These are phyloP conservation scores for Hanseniaspora clermontiae DNA, from an alignment of 805 yeast genomes.

Conservation along the genomic window DNA sequence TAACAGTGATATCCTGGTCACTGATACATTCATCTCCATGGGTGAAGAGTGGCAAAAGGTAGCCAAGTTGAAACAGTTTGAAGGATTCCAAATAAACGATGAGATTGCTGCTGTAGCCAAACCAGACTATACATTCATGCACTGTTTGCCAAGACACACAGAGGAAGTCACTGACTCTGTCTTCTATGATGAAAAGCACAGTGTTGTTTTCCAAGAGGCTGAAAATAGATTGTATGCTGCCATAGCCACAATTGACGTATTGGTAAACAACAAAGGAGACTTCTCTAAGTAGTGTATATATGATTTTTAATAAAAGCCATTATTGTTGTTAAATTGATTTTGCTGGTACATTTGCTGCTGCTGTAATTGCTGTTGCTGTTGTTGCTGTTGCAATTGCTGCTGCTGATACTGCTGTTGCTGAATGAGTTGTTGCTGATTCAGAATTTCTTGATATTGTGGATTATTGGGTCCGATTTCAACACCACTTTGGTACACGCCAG, in stretches of 20 bases:
- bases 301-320: neutral
- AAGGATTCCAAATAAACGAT: constrained; percentile 70
- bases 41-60: constrained; percentile 80
- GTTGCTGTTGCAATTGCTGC: constrained; percentile 16
- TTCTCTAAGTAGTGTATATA: constrained; percentile 20
- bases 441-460: constrained; percentile 24
- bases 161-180: constrained; percentile 93
- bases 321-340: constrained; percentile 14
- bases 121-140: constrained; percentile 86
- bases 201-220: constrained; percentile 88
- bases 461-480: constrained; percentile 23
- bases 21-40: constrained; percentile 97
- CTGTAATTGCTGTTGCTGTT: constrained; percentile 15
- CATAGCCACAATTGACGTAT: constrained; percentile 80
- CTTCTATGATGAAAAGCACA: constrained; percentile 59
- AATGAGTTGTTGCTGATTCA: constrained; percentile 22
- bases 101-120: constrained; percentile 48
- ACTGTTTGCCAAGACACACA: constrained; percentile 88
- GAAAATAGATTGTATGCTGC: constrained; percentile 95
- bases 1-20: constrained; percentile 70
- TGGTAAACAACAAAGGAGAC: constrained; percentile 73
- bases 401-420: constrained; percentile 17
- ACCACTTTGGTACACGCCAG: constrained; percentile 23
- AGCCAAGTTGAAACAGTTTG: constrained; percentile 63
- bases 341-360: constrained; percentile 18